Conservation (phyloP, 2,329 filamentous ascomycete species). For the Tolypocladium amazonense region DNA sequence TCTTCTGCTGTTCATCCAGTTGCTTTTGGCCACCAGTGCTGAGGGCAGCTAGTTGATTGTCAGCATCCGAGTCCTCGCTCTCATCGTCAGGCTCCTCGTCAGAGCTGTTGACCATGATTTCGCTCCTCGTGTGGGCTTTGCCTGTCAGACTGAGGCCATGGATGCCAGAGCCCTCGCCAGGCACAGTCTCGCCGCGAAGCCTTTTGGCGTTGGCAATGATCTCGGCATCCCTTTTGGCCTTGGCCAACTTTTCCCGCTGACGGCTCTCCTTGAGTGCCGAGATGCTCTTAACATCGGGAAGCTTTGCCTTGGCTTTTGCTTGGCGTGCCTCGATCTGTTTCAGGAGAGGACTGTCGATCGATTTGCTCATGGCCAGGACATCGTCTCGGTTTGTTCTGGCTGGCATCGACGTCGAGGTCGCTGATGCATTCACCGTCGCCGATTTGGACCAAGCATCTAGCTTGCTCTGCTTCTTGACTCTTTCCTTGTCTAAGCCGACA, state of each 20-base stretch:
- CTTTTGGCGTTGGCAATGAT: slow-evolving; percentile 57
- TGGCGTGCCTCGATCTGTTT: slow-evolving; percentile 33
- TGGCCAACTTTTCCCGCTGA: slow-evolving; percentile 64
- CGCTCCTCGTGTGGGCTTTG: slow-evolving; percentile 72
- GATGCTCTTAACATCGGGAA: slow-evolving; percentile 25
- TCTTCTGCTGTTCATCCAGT: slow-evolving; percentile 35
- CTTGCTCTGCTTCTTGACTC: slow-evolving; percentile 44
- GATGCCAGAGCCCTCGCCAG: slow-evolving; percentile 70
- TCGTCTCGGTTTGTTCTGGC: slow-evolving; percentile 33
- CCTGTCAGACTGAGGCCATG: slow-evolving; percentile 60
- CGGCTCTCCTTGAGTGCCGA: slow-evolving; percentile 57
- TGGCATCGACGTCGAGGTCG: slow-evolving; percentile 11
- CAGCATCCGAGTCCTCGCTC: slow-evolving; percentile 45
- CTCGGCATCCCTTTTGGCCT: slow-evolving; percentile 60
- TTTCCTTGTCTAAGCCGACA: slow-evolving; percentile 17
- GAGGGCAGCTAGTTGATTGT: slow-evolving; percentile 36
- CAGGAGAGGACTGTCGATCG: slow-evolving; percentile 35
- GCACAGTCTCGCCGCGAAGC: slow-evolving; percentile 23
- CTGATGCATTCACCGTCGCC: slow-evolving; percentile 16
- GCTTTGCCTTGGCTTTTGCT: slow-evolving; percentile 15
- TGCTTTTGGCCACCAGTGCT: slow-evolving; percentile 36
- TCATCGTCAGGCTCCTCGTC: slow-evolving; percentile 66
- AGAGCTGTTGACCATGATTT: slow-evolving; percentile 82
- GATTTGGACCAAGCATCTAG: slow-evolving; percentile 54
- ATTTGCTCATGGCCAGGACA: slow-evolving; percentile 33